Base-by-base conservation (phyloP, 73 alveolate genomes). In the Symbiodinium pilosum region DNA sequence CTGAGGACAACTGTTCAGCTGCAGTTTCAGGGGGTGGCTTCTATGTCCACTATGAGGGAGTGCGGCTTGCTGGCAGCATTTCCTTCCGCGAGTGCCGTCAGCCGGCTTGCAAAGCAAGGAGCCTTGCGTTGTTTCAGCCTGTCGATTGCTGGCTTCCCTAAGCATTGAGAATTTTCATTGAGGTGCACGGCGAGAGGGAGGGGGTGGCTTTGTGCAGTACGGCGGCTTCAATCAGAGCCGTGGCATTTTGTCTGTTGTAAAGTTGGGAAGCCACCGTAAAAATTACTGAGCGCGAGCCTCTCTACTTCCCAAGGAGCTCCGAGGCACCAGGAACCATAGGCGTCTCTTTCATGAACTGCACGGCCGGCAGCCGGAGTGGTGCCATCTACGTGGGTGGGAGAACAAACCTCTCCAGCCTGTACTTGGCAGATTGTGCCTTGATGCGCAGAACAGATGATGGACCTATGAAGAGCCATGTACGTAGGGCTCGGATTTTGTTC, bases 1-100 rank as follows among this genome's bases (percentile, higher is more conserved):
- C 77, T 64, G 14, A 71, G 85, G 85, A 71, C 85, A 71, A 36
- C 85, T 71, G 85, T 36, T 34, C 44, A 9, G 24, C 85, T 71
- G 85, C 26, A n/a, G 26, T n/a, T 26, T 14, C 34, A 21, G 85
- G 85, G 12, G 85, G 85, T 6, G 85, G 43, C 85, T 7, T 71
- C 85, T 71, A 34, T 8, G 43, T 36, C 30, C 85, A 71, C 85
- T 36, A 71, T 43, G 85, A 36, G 4, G 85, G 85, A 9, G 85
- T 71, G 85, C 28, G 12, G 44, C 12, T 71, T 18, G 21, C 9
- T 11, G 85, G 85, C 85, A 71, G 26, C 43, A n/a, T 71, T 2
- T 34, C 85, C 21, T 34, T 71, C 85, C 21, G 30, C 4, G 28
- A 32, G 24, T 71, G 85, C 43, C 18, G 85, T 30, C 44, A 21